A percentile compares a stretch with the other conserved stretches of the same genome.
phyloP scores from a whole-genome alignment of 257 asterid genomes.

The Ocimum tenuiflorum region DNA sequence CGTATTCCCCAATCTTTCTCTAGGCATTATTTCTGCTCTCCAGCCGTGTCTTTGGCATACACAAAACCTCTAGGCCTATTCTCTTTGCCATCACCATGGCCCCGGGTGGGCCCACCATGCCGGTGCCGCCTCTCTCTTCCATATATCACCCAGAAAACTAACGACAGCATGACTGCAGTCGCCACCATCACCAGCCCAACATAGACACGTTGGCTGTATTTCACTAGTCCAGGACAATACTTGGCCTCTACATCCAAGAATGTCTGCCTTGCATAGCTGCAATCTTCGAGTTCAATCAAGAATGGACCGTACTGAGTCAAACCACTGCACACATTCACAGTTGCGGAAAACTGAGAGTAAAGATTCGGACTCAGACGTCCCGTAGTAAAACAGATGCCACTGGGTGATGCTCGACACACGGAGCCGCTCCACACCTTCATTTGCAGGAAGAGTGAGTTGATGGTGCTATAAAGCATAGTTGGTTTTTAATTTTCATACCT shows the following conservation, averaged over 20 bases:
- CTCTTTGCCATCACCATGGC: conserved; percentile 49
- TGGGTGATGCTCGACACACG: conserved; percentile 60
- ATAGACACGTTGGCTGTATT: conserved; percentile 48
- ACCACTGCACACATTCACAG: conserved; percentile 63
- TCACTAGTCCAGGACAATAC: conserved; percentile 61
- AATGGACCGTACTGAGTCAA: conserved; percentile 55
- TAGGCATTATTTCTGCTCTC: conserved; percentile 2
- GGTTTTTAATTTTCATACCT: conserved; percentile 28
- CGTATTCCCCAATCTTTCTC: neutral
- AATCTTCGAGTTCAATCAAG: conserved; percentile 62
- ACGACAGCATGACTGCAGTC: conserved; percentile 61
- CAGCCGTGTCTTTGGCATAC: conserved; percentile 46
- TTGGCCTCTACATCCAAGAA: conserved; percentile 37
- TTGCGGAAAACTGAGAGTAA: conserved; percentile 58
- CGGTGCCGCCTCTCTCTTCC: conserved; percentile 85
- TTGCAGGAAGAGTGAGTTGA: neutral
- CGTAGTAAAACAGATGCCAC: conserved; percentile 44
- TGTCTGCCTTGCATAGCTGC: conserved; percentile 62
- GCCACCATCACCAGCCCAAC: conserved; percentile 66
- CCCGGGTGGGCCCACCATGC: conserved; percentile 42
- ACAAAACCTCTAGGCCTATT: conserved; percentile 28
- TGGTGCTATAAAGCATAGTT: neutral
- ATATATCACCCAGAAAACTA: conserved; percentile 72
- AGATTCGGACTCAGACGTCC: conserved; percentile 75
- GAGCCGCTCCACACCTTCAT: conserved; percentile 63